Percentiles rank a stretch among this genome's conserved stretches.
These are phyloP conservation scores for Carnegiea gigantea DNA, from an alignment of 179 eudicot genomes.

Conservation along the genomic window DNA sequence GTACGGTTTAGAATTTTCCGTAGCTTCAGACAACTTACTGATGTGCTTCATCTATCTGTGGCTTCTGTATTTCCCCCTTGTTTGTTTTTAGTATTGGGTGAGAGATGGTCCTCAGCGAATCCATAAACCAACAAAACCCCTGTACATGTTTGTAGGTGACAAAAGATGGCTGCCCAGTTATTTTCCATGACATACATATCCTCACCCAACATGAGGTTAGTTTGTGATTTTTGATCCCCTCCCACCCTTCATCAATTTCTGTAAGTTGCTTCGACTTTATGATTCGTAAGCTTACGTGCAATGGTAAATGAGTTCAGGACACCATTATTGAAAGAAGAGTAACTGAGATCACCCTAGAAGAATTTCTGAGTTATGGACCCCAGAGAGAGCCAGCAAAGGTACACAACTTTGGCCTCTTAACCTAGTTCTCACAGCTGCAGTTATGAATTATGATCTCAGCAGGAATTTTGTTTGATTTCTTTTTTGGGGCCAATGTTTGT, in stretches of 20 bases:
- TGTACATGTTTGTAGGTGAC: conserved; percentile 44
- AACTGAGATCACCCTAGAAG: conserved; percentile 39
- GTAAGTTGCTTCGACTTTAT: too few relatives aligned
- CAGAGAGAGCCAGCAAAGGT: conserved; percentile 40
- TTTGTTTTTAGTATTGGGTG: conserved; percentile 20
- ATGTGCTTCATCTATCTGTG: too few relatives aligned
- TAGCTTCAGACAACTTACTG: too few relatives aligned
- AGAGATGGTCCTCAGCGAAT: background rate
- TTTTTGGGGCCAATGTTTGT: background rate
- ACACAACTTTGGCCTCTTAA: background rate
- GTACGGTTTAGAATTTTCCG: too few relatives aligned
- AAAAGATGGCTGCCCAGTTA: conserved; percentile 46
- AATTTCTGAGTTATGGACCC: conserved; percentile 48
- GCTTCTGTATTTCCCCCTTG: background rate
- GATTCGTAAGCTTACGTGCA: too few relatives aligned
- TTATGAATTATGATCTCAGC: too few relatives aligned
- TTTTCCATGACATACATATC: conserved; percentile 49
- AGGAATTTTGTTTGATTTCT: too few relatives aligned
- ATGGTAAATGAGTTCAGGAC: conserved; percentile 30
- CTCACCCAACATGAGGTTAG: conserved; percentile 30
- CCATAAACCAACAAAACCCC: conserved; percentile 17
- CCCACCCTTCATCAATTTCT: background rate
- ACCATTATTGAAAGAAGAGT: conserved; percentile 41
- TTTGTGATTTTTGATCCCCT: background rate
- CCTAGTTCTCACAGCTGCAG: too few relatives aligned